phyloP scores from a whole-genome alignment of 768 basidiomycete genomes.

The Hygrocybe punicea region DNA sequence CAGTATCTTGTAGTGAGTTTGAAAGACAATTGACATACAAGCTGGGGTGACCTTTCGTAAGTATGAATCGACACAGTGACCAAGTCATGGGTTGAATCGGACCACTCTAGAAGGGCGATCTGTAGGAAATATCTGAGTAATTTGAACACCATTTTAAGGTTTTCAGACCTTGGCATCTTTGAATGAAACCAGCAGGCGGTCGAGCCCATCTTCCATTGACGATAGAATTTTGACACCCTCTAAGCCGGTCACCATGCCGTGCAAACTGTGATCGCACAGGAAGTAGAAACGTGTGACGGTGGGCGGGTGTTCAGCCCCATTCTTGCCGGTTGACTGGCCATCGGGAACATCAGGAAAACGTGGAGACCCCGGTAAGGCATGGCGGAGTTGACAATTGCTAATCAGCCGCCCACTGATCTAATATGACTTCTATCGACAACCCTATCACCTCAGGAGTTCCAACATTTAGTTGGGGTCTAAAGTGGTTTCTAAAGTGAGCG shows the following conservation, averaged over 20 bases:
- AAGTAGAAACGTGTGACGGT: slow-evolving; percentile 71
- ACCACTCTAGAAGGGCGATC: slow-evolving; percentile 96
- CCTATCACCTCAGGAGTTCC: too few relatives aligned
- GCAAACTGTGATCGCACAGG: slow-evolving; percentile 73
- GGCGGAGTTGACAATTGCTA: too few relatives aligned
- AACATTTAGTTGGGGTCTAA: too few relatives aligned
- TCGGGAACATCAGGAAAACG: too few relatives aligned
- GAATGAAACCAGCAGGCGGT: slow-evolving; percentile 88
- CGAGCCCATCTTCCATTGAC: slow-evolving; percentile 75
- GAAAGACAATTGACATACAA: slow-evolving; percentile 46
- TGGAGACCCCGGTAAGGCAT: too few relatives aligned
- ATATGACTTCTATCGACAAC: too few relatives aligned
- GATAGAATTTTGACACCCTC: slow-evolving; percentile 75
- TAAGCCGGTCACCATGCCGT: slow-evolving; percentile 86
- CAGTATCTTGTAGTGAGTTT: slow-evolving; percentile 1
- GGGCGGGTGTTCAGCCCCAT: slow-evolving; percentile 41
- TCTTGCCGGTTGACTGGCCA: slow-evolving; percentile 56
- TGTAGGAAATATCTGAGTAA: slow-evolving; percentile 28
- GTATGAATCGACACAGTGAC: slow-evolving; percentile 97
- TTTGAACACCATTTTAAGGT: neutral
- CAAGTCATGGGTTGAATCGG: slow-evolving; percentile 71
- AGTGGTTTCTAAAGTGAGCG: too few relatives aligned
- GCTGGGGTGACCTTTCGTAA: slow-evolving; percentile 89
- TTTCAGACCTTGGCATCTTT: slow-evolving; percentile 90
- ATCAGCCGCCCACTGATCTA: too few relatives aligned